Conservation (phyloP, 2,329 filamentous ascomycete species). For the Colletotrichum sp. region DNA sequence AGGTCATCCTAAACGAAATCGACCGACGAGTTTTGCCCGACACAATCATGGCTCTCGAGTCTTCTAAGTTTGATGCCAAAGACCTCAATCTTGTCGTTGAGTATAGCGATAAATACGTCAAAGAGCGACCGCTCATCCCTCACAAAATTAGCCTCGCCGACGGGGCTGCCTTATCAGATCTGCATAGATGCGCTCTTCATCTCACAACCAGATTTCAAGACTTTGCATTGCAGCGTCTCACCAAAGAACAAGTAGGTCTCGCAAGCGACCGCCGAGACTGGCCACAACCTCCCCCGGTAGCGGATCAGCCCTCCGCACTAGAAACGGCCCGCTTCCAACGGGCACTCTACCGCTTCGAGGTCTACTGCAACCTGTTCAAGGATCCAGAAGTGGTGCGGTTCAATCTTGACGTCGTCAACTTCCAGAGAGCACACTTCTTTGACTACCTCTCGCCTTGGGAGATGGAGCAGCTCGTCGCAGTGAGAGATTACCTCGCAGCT, state of each 20-base stretch:
- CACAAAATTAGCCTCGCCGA: background rate
- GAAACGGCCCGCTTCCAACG: conserved; percentile 9
- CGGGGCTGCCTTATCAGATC: background rate
- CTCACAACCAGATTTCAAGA: background rate
- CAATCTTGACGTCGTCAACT: conserved; percentile 13
- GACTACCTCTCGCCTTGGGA: conserved; percentile 13
- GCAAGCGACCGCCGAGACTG: conserved; percentile 7
- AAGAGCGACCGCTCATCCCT: background rate
- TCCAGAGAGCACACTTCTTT: conserved; percentile 12
- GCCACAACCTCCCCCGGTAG: background rate
- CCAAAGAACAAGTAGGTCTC: conserved; percentile 1
- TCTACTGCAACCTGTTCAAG: conserved; percentile 13
- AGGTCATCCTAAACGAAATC: conserved; percentile 13
- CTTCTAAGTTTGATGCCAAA: background rate
- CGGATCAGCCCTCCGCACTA: background rate
- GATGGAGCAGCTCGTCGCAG: conserved; percentile 8
- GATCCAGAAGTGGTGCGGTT: conserved; percentile 15
- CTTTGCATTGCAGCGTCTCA: background rate
- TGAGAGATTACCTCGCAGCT: background rate
- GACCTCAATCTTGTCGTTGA: background rate
- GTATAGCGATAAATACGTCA: conserved; percentile 8
- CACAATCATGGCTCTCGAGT: background rate
- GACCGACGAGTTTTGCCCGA: background rate
- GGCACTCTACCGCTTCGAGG: conserved; percentile 12
- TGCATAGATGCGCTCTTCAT: background rate